phyloP scores from a whole-genome alignment of 257 asterid genomes.

The Solanum chilense region DNA sequence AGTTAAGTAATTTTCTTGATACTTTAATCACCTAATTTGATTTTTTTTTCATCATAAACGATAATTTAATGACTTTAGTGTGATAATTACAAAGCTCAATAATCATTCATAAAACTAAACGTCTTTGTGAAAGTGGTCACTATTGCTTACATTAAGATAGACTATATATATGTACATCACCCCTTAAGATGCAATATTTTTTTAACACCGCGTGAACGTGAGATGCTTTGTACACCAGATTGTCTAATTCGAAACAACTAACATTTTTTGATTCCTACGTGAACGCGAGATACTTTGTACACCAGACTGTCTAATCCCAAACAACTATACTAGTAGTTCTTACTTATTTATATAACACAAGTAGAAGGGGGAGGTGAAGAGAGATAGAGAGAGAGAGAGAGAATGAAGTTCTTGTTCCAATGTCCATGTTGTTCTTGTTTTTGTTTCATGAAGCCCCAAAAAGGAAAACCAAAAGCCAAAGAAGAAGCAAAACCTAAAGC shows the following conservation, averaged over 20 bases:
- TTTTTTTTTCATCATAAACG: not conserved
- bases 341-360: not conserved
- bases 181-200: rapidly evolving
- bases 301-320: not conserved
- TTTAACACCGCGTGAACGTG: no score
- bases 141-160: not conserved
- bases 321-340: not conserved
- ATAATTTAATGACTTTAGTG: not conserved
- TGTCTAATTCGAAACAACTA: not conserved
- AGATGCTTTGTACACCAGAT: not conserved
- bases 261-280: rapidly evolving
- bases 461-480: conserved; percentile 5
- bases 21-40: not conserved
- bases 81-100: not conserved
- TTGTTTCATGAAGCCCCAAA: conserved; percentile 20
- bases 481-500: not conserved
- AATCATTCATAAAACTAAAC: not conserved
- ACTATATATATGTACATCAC: not conserved
- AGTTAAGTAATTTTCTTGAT: not conserved
- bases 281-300: not conserved
- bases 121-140: not conserved
- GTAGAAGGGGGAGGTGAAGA: not conserved
- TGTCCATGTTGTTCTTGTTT: conserved; percentile 24
- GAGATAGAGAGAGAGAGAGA: not conserved
- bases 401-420: conserved; percentile 22